phyloP scores from a whole-genome alignment of 495 filamentous ascomycete genomes.

The Podospora sp. region DNA sequence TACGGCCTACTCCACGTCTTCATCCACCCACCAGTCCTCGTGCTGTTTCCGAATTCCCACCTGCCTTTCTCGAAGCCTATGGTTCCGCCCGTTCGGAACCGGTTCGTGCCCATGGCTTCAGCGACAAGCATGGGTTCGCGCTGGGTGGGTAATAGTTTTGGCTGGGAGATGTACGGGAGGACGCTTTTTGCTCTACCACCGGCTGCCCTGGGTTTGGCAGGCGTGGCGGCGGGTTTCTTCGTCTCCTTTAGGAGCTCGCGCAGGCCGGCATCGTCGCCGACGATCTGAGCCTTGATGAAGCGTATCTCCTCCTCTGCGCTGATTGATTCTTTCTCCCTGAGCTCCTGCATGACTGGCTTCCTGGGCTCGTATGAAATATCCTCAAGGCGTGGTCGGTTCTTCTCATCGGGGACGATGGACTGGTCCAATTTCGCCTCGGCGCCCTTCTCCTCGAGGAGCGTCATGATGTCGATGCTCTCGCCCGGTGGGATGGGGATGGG shows the following conservation, averaged over 20 bases:
- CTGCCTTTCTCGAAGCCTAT: slow-evolving; percentile 7
- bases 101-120: slow-evolving; percentile 21
- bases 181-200: slow-evolving; percentile 25
- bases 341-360: slow-evolving; percentile 74
- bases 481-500: slow-evolving; percentile 76
- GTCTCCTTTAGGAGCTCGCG: slow-evolving; percentile 69
- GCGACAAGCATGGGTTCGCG: slow-evolving; percentile 34
- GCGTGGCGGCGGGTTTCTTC: slow-evolving; percentile 21
- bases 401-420: slow-evolving; percentile 49
- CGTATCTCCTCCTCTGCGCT: slow-evolving; percentile 45
- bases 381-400: slow-evolving; percentile 54
- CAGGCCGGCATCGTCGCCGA: slow-evolving; percentile 72
- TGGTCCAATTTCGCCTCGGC: slow-evolving; percentile 65
- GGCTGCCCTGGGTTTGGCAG: neutral
- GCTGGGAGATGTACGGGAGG: slow-evolving; percentile 33
- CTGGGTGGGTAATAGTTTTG: slow-evolving; percentile 32
- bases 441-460: slow-evolving; percentile 69
- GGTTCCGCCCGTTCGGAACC: neutral
- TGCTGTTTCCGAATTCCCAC: neutral
- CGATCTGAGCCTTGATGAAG: slow-evolving; percentile 84
- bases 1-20: neutral
- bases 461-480: slow-evolving; percentile 77
- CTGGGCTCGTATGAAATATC: slow-evolving; percentile 68
- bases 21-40: neutral
- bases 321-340: slow-evolving; percentile 45